Conservation (phyloP, 257 asterid species). For the Solanum phureja region DNA sequence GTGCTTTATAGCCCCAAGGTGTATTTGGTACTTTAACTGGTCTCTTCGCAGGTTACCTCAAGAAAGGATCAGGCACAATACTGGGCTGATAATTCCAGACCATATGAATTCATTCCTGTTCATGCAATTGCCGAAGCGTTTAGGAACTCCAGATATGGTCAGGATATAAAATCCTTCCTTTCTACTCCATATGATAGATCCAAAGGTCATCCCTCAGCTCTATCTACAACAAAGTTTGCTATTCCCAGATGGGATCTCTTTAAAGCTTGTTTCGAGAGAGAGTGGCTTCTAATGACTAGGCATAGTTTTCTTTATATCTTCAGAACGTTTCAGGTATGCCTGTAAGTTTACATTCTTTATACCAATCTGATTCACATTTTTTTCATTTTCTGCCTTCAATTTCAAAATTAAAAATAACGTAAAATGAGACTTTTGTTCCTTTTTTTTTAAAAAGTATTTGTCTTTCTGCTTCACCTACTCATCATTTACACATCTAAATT, state of each 20-base stretch:
- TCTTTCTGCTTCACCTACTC: background rate
- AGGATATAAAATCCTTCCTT: conserved; percentile 29
- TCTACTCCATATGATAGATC: conserved; percentile 53
- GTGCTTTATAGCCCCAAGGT: background rate
- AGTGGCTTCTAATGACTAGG: conserved; percentile 64
- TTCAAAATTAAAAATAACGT: background rate
- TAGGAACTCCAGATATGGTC: conserved; percentile 48
- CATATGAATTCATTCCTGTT: conserved; percentile 64
- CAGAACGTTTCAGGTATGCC: conserved; percentile 69
- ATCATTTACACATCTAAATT: background rate
- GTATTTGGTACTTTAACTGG: background rate
- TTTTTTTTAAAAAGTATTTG: background rate
- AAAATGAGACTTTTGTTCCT: background rate
- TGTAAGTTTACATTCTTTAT: background rate
- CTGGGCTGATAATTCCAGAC: conserved; percentile 67
- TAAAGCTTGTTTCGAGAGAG: conserved; percentile 68
- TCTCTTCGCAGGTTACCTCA: conserved; percentile 53
- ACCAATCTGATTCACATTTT: background rate
- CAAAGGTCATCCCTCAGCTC: conserved; percentile 49
- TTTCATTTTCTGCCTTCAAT: background rate
- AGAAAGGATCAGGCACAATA: conserved; percentile 82
- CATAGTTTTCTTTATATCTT: conserved; percentile 63
- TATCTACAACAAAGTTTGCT: conserved; percentile 56
- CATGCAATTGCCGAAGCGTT: conserved; percentile 63
- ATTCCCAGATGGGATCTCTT: conserved; percentile 59